Evolutionary conservation across 2,329 filamentous ascomycete genomes (phyloP).

Genomic region (Colletotrichum endophyticum): DNA sequence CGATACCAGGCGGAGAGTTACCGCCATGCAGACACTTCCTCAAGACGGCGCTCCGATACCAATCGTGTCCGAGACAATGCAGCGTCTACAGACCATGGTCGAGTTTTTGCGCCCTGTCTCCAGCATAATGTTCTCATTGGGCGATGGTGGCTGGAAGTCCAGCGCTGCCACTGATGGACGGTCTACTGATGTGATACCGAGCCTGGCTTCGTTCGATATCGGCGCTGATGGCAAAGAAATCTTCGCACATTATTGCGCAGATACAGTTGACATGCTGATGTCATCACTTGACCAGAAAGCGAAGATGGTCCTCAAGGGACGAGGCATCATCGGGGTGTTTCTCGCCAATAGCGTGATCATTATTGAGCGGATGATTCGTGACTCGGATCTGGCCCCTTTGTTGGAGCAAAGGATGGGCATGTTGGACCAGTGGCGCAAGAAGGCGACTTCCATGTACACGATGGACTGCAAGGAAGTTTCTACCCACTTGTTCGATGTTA

Average conservation of each 20-base stretch:
- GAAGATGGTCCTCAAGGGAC: constrained; percentile 74
- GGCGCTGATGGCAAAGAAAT: constrained; percentile 87
- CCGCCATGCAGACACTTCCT: constrained; percentile 70
- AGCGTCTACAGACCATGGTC: constrained; percentile 83
- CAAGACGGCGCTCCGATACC: constrained; percentile 79
- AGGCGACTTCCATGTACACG: constrained; percentile 79
- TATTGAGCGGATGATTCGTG: constrained; percentile 82
- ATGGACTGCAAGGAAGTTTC: constrained; percentile 90
- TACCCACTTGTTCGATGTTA: constrained; percentile 84
- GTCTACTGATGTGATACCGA: constrained; percentile 69
- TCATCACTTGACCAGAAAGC: constrained; percentile 77
- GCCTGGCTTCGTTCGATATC: constrained; percentile 82
- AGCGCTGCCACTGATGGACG: constrained; percentile 54
- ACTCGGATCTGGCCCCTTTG: constrained; percentile 78
- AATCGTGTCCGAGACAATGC: constrained; percentile 84
- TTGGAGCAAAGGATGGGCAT: constrained; percentile 69
- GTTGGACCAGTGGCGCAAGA: constrained; percentile 87
- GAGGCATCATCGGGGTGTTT: constrained; percentile 84
- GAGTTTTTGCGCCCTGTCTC: constrained; percentile 85
- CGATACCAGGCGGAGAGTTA: constrained; percentile 76
- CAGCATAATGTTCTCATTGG: constrained; percentile 89
- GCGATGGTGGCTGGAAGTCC: constrained; percentile 87
- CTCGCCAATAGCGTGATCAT: constrained; percentile 87
- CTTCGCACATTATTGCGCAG: constrained; percentile 86
- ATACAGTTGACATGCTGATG: constrained; percentile 85